These are phyloP conservation scores for Ophiostoma himal-ulmi DNA, from an alignment of 2,329 filamentous ascomycete genomes.

Conservation along the genomic window DNA sequence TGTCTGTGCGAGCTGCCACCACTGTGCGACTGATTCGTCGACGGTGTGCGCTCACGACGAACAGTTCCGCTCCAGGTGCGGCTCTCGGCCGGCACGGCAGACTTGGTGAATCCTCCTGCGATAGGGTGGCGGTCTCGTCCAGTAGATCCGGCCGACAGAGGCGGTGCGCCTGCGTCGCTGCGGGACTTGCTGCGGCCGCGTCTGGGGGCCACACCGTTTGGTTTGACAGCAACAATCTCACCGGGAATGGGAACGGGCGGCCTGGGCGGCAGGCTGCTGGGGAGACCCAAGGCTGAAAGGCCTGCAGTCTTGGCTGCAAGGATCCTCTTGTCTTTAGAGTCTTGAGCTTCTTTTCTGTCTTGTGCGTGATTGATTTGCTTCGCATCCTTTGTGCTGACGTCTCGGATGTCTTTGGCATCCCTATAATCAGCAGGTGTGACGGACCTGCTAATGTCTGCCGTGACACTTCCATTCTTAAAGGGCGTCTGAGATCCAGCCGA, in stretches of 20 bases:
- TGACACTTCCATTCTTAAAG: background rate
- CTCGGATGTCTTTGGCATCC: background rate
- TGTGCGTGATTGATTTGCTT: background rate
- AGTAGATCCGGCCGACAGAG: background rate
- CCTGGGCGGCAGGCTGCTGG: constrained; percentile 17
- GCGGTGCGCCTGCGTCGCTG: background rate
- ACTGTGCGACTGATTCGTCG: background rate
- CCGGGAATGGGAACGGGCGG: constrained; percentile 19
- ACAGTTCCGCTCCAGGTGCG: background rate
- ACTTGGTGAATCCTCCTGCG: background rate
- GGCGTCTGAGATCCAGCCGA: background rate
- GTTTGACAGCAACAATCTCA: background rate
- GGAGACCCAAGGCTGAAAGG: background rate
- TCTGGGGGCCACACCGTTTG: background rate
- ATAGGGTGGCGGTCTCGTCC: background rate
- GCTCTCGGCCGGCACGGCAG: background rate
- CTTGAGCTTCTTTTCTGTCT: too few species aligned
- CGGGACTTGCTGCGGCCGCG: background rate
- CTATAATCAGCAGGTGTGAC: background rate
- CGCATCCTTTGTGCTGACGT: background rate
- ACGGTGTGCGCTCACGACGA: background rate
- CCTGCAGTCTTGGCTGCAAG: background rate
- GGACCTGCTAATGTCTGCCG: background rate
- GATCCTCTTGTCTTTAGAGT: background rate
- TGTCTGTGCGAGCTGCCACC: background rate